Percentiles rank a stretch among this genome's conserved stretches.
Conservation (phyloP, 805 yeast genomes). For the Diddensiella transvaalensis region DNA sequence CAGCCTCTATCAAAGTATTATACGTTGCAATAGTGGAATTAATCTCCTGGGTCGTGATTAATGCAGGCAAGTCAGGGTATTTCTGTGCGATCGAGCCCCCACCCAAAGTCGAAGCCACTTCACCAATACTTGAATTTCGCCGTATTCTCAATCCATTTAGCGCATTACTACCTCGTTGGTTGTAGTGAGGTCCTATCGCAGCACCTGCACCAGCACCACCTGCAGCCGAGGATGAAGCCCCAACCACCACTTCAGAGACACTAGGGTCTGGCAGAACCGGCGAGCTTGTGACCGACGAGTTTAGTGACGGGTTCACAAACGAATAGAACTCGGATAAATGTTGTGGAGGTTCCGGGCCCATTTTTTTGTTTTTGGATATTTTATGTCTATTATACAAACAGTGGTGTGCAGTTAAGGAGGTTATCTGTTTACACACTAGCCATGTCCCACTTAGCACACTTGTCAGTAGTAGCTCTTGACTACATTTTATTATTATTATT, state of each 20-base stretch:
- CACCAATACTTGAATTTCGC: not conserved
- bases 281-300: not conserved
- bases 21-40: slow-evolving; percentile 47
- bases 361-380: no score
- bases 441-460: no score
- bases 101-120: slow-evolving; percentile 16
- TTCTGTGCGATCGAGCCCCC: slow-evolving; percentile 24
- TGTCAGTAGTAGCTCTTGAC: no score
- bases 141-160: not conserved
- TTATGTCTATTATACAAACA: no score
- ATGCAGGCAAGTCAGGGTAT: slow-evolving; percentile 52
- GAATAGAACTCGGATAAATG: slow-evolving; percentile 61
- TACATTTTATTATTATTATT: no score
- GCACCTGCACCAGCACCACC: not conserved
- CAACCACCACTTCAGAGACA: not conserved
- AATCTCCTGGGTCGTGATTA: slow-evolving; percentile 60
- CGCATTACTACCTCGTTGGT: no score
- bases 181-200: not conserved
- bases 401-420: no score
- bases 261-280: not conserved
- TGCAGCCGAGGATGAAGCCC: not conserved
- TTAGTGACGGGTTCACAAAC: slow-evolving; percentile 34
- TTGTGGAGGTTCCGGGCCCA: slow-evolving; percentile 31
- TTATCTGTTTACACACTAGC: no score
- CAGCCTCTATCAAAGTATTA: slow-evolving; percentile 44